A percentile compares a stretch with the other conserved stretches of the same genome.
These are phyloP conservation scores for Aspergillus fumigatus DNA, from an alignment of 2,329 filamentous ascomycete genomes.

Conservation along the genomic window DNA sequence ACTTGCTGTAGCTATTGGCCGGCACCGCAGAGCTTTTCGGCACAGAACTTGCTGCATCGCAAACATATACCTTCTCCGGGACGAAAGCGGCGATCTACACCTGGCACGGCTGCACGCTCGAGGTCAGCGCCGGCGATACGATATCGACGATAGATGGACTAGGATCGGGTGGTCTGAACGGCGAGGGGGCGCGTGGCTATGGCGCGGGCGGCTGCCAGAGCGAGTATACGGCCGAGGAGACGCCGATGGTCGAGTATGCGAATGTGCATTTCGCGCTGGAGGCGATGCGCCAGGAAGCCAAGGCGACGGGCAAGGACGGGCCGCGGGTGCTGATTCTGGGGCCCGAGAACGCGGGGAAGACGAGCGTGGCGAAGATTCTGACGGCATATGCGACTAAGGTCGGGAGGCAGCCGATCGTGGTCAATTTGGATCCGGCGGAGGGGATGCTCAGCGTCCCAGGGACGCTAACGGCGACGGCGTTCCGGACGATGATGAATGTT, in stretches of 20 bases:
- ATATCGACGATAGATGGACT: constrained; percentile 34
- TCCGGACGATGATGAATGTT: constrained; percentile 81
- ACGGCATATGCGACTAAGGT: constrained; percentile 73
- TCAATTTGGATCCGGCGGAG: constrained; percentile 81
- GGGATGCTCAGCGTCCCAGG: constrained; percentile 73
- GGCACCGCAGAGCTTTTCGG: constrained; percentile 93
- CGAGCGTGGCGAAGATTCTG: constrained; percentile 70
- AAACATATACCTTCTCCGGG: constrained; percentile 74
- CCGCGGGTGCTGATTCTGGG: constrained; percentile 85
- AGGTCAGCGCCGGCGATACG: constrained; percentile 62
- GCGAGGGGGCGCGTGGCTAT: constrained; percentile 22
- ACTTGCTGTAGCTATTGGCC: constrained; percentile 55
- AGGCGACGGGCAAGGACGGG: constrained; percentile 50
- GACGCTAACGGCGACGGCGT: constrained; percentile 78
- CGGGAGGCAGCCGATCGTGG: constrained; percentile 70
- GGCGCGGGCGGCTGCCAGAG: constrained; percentile 59
- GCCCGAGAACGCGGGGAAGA: constrained; percentile 75
- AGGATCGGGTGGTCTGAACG: constrained; percentile 19
- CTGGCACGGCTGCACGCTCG: constrained; percentile 83
- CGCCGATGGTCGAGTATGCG: constrained; percentile 71
- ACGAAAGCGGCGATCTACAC: constrained; percentile 85
- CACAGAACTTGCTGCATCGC: constrained; percentile 79
- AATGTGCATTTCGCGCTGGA: constrained; percentile 88
- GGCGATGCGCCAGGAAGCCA: constrained; percentile 61
- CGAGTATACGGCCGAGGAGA: constrained; percentile 72